Conservation (phyloP, 2,329 filamentous ascomycete species). For the Sclerotinia subarctica region DNA sequence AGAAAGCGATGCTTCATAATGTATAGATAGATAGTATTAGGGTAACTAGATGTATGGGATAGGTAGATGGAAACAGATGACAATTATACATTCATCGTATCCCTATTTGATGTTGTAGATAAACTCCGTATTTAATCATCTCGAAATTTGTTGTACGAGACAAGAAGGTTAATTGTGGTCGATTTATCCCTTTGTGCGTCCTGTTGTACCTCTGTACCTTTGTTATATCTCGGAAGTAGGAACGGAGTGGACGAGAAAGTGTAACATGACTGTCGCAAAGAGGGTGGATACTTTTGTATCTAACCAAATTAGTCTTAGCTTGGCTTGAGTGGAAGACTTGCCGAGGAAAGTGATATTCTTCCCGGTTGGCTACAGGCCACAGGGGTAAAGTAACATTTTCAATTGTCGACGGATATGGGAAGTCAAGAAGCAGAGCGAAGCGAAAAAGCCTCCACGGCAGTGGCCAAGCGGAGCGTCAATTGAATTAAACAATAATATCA, state of each 20-base stretch:
- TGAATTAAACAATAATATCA: background rate
- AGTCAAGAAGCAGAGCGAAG: no score
- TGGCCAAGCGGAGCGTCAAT: background rate
- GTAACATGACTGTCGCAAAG: background rate
- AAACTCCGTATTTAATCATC: no score
- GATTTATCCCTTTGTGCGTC: background rate
- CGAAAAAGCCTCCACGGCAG: slow-evolving; percentile 8
- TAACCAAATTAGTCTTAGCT: background rate
- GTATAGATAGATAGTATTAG: background rate
- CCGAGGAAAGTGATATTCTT: background rate
- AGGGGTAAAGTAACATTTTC: background rate
- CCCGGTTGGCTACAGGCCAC: background rate
- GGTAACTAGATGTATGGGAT: no score
- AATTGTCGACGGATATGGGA: no score
- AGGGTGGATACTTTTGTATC: background rate
- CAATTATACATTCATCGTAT: no score
- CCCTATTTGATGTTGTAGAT: background rate
- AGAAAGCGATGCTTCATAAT: background rate
- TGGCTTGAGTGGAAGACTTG: background rate
- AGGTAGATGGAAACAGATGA: background rate
- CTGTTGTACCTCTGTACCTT: background rate
- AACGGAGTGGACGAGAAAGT: background rate
- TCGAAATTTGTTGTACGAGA: background rate
- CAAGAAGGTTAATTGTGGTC: background rate
- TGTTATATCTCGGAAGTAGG: background rate